phyloP scores from a whole-genome alignment of 176 grass and related monocot genomes.

The Phoenix roebelenii region DNA sequence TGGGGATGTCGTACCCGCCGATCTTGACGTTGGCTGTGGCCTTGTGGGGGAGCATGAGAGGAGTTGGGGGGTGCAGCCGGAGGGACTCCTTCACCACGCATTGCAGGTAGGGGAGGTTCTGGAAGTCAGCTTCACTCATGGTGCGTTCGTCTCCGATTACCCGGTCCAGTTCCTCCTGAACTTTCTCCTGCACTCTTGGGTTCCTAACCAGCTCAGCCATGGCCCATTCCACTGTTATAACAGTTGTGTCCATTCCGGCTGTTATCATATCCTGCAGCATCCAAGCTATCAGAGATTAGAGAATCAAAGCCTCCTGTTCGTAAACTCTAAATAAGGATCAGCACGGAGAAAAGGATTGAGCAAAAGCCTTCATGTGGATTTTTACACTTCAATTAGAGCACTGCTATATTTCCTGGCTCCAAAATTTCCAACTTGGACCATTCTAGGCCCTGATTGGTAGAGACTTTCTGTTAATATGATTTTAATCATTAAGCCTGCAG shows the following conservation, averaged over 20 bases:
- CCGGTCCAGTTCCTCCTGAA: conserved; percentile 50
- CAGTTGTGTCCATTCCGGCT: conserved; percentile 65
- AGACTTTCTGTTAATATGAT: no score
- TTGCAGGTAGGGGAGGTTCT: conserved; percentile 46
- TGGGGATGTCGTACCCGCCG: conserved; percentile 48
- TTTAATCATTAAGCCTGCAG: no score
- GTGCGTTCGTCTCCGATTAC: conserved; percentile 33
- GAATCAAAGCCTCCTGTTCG: no score
- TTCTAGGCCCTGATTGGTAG: no score
- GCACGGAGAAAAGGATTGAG: no score
- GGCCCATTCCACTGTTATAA: conserved; percentile 58
- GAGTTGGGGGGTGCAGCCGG: conserved; percentile 49
- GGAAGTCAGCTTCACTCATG: conserved; percentile 49
- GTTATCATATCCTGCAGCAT: no score
- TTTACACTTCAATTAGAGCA: no score
- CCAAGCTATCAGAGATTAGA: no score
- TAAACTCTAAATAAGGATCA: no score
- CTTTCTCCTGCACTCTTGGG: conserved; percentile 54
- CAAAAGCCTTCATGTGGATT: no score
- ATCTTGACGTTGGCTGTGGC: conserved; percentile 41
- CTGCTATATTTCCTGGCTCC: no score
- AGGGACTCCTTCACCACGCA: conserved; percentile 60
- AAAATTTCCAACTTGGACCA: no score
- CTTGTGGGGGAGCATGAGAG: conserved; percentile 74
- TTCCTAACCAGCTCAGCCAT: conserved; percentile 58